These are phyloP conservation scores for Phlebiopsis flavidoalba DNA, from an alignment of 768 basidiomycete genomes.

Conservation along the genomic window DNA sequence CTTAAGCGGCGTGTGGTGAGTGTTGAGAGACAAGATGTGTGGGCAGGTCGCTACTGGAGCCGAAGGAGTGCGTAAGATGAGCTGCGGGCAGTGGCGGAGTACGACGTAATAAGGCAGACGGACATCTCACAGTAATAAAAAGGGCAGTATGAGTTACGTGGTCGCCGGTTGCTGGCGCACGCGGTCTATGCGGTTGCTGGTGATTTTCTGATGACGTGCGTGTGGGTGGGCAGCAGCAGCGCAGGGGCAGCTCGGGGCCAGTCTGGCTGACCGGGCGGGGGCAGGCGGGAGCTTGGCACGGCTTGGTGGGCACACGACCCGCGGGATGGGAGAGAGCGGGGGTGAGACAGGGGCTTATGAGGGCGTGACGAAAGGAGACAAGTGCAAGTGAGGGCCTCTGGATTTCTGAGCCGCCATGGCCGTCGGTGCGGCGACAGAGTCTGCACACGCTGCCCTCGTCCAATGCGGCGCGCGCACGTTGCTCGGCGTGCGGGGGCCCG, in stretches of 20 bases:
- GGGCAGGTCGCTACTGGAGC: conserved; percentile 1
- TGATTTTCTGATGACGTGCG: conserved; percentile 1
- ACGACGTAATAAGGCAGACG: conserved; percentile 4
- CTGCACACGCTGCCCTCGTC: conserved; percentile 15
- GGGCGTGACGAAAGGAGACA: neutral
- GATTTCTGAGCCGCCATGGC: conserved; percentile 5
- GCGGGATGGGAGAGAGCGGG: no score
- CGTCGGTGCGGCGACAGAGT: conserved; percentile 4
- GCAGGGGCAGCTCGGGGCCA: neutral
- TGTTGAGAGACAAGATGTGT: neutral
- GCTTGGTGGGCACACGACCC: conserved; percentile 20
- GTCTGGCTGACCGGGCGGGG: neutral
- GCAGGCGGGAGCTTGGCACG: neutral
- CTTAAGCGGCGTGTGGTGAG: conserved; percentile 2
- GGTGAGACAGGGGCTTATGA: conserved; percentile 7
- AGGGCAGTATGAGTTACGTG: neutral
- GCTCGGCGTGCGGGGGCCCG: conserved; percentile 32
- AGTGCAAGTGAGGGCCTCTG: neutral
- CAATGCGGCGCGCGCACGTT: conserved; percentile 46
- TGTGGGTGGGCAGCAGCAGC: neutral
- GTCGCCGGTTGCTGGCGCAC: no score
- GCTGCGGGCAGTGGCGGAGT: conserved; percentile 1
- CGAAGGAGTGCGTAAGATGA: neutral
- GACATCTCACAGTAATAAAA: conserved; percentile 7
- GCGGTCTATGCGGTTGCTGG: neutral